These are phyloP conservation scores for Schizopora paradoxa DNA, from an alignment of 1,284 basidiomycete genomes.

Conservation along the genomic window DNA sequence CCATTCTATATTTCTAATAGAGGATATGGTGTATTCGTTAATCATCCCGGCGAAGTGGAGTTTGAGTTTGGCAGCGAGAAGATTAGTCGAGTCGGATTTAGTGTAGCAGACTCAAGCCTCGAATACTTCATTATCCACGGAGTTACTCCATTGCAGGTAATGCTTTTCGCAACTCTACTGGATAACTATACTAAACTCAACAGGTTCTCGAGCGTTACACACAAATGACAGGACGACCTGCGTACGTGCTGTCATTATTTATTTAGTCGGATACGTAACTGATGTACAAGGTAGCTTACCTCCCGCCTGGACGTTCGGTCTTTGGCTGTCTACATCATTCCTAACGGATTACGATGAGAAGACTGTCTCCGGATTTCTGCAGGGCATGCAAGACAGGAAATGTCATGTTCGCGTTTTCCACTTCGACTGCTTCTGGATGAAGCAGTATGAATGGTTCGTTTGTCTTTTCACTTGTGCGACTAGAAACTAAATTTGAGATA, in stretches of 20 bases:
- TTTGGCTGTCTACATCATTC: conserved; percentile 76
- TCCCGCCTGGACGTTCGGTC: conserved; percentile 68
- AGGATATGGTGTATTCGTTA: conserved; percentile 72
- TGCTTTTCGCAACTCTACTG: conserved; percentile 17
- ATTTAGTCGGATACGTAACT: background rate
- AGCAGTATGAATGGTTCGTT: conserved; percentile 64
- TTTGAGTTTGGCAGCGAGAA: conserved; percentile 73
- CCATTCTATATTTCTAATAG: conserved; percentile 67
- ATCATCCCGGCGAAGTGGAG: conserved; percentile 72
- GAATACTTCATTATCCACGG: conserved; percentile 71
- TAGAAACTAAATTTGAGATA: background rate
- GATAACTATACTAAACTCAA: background rate
- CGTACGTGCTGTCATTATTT: conserved; percentile 34
- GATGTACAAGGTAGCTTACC: conserved; percentile 39
- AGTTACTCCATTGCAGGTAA: conserved; percentile 53
- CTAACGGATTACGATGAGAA: conserved; percentile 62
- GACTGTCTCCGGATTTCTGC: conserved; percentile 63
- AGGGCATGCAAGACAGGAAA: conserved; percentile 63
- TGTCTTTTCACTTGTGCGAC: background rate
- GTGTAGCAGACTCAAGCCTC: conserved; percentile 55
- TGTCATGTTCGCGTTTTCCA: conserved; percentile 76
- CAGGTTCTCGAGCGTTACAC: conserved; percentile 60
- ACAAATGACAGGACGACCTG: conserved; percentile 59
- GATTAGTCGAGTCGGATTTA: conserved; percentile 65
- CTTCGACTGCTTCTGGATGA: conserved; percentile 79